These are phyloP conservation scores for Clathrus columnatus DNA, from an alignment of 768 basidiomycete genomes.

Conservation along the genomic window DNA sequence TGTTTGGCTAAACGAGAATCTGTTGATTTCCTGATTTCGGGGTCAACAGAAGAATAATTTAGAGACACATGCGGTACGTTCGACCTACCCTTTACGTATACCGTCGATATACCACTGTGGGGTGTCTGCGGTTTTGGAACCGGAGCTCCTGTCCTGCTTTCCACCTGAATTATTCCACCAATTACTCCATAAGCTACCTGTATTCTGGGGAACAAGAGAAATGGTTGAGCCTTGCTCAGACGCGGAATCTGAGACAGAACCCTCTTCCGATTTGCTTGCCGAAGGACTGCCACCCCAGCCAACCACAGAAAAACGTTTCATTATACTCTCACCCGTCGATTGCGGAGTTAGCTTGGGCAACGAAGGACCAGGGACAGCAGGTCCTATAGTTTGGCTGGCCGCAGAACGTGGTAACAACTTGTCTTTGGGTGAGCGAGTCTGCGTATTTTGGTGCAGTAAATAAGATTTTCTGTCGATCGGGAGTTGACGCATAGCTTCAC, in stretches of 20 bases:
- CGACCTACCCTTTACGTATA: constrained; percentile 35
- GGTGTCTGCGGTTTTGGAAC: constrained; percentile 28
- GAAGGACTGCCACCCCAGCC: constrained; percentile 41
- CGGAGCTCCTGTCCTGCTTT: constrained; percentile 18
- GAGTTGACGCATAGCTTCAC: constrained; percentile 53
- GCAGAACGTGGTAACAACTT: constrained; percentile 23
- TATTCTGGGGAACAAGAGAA: constrained; percentile 51
- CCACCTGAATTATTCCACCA: constrained; percentile 72
- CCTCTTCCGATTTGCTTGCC: constrained; percentile 15
- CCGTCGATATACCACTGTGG: constrained; percentile 57
- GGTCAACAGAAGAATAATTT: background rate
- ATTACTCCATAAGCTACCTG: constrained; percentile 66
- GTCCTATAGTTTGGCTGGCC: constrained; percentile 44
- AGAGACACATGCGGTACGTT: background rate
- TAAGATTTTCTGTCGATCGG: constrained; percentile 56
- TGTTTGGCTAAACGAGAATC: constrained; percentile 65
- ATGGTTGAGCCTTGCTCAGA: constrained; percentile 23
- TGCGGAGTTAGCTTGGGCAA: constrained; percentile 65
- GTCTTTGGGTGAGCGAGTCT: constrained; percentile 28
- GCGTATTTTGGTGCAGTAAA: constrained; percentile 49
- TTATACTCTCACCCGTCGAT: constrained; percentile 62
- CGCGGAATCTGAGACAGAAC: constrained; percentile 28
- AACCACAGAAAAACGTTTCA: constrained; percentile 58
- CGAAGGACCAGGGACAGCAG: constrained; percentile 47
- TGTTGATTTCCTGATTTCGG: constrained; percentile 29